Base-by-base conservation (phyloP, 257 asterid genomes). In the Scutellaria minor region DNA sequence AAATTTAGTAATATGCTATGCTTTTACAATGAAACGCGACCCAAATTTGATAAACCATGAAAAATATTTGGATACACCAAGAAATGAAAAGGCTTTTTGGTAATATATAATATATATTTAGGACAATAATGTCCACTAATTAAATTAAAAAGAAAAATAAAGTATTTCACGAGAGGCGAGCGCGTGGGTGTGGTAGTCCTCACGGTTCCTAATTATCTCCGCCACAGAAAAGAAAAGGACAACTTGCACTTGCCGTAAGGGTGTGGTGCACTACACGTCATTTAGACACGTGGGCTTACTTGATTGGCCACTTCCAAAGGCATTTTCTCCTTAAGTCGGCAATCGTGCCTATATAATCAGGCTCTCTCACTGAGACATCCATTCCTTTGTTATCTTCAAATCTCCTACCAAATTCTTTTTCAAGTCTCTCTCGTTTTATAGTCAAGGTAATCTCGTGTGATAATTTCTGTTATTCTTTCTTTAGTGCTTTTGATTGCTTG, bases 221-320 rank as follows among this genome's bases (percentile, higher is more conserved):
- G 5, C 77, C 70, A 60, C 69, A 42, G 60, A 46, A 64, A 59
- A 50, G 73, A 27, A 74, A 66, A 46, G 41, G 52, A 67, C 69
- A 67, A 75, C 74, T 75, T 67, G 70, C 39, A 22, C 0, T 47
- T 20, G 79, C 60, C 79, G 69, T 66, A 39, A 46, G 14, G 69
- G 7, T 46, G 27, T 61, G 8, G 74, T 76, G 80, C 76, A 3
- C 39, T 70, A 12, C 77, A 58, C 81, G 81, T 71, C 80, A 66
- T 8, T 0, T 0, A 1, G 18, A 70, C 79, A 82, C 80, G 83
- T 78, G 87, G 54, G 68, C 0, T 0, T 0, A 5, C 2, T 1
- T 42, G 0, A 81, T 79, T 11, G 76, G 88, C 7, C 0, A 6
- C 0, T 0, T 0, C 4, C 3, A 2, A 0, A 11, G 71, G 69